Evolutionary conservation across 129 eudicot genomes (phyloP).

Genomic region (Erigeron canadensis): DNA sequence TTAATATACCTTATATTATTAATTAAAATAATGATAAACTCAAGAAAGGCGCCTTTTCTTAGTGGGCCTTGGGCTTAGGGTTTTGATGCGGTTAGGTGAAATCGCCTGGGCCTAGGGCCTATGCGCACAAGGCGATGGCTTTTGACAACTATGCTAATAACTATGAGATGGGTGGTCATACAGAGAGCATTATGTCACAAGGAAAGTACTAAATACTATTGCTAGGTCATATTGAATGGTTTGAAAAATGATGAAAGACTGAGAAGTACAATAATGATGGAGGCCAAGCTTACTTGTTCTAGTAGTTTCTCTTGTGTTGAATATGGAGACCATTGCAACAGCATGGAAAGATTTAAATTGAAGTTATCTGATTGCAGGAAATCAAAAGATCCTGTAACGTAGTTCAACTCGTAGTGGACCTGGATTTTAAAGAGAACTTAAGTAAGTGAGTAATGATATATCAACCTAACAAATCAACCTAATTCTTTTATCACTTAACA

Average conservation of each 20-base stretch:
- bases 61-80: too few relatives aligned
- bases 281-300: conserved; percentile 51
- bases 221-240: not conserved
- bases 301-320: conserved; percentile 62
- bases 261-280: not conserved
- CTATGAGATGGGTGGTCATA: not conserved
- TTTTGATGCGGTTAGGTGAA: too few relatives aligned
- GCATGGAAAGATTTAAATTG: conserved; percentile 46
- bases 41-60: too few relatives aligned
- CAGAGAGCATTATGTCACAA: not conserved
- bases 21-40: too few relatives aligned
- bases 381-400: conserved; percentile 36
- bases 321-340: conserved; percentile 93
- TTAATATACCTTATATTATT: too few relatives aligned
- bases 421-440: conserved; percentile 36
- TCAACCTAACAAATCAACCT: too few relatives aligned
- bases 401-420: conserved; percentile 71
- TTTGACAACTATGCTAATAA: too few relatives aligned
- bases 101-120: too few relatives aligned
- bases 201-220: not conserved
- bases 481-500: too few relatives aligned
- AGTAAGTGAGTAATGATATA: too few relatives aligned
- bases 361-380: conserved; percentile 38
- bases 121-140: too few relatives aligned
- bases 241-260: not conserved